Base-by-base conservation (phyloP, 495 filamentous ascomycete species). In the Usnea hakonensis region DNA sequence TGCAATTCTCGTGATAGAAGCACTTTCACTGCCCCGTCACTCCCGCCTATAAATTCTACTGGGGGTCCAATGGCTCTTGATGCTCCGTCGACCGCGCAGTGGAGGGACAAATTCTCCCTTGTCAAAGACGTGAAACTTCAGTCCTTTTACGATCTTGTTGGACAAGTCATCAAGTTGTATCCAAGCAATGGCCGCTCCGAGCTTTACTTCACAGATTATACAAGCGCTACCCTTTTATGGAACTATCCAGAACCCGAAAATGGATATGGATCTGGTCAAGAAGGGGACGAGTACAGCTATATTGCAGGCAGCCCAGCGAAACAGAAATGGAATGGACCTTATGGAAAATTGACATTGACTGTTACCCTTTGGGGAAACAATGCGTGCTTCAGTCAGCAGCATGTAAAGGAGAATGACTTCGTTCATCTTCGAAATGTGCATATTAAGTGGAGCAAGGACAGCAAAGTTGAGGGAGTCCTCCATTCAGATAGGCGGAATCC, bases 181-280 rank as follows among this genome's bases (percentile, higher is more conserved):
- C 79, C 74, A 38, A 74, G 72, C 54, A 70, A 73, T 36, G 72
- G 70, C 33, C 81, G 71, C 58, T 70, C 81, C 23, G 83, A 87
- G 2, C 48, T 98, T 0, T 91, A 92, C 72, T 70, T 96, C 21
- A 91, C 90, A 0, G 94, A 98, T 71, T 98, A 95, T 72, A 95
- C 92, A 11, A 70, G 79, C 30, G 88, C 95, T 63, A 66, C 72
- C 0, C 60, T 67, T 36, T 82, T 97, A 26, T 83, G 78, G 50
- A 73, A 85, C 37, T 84, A 86, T 55, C 76, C 74, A 26, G 74
- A 77, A 19, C 74, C 70, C 23, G 65, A 69, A 14, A 69, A 72
- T 32, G 65, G 72, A 38, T 68, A 74, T 57, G 69, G 67, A n/a
- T 46, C 58, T 11, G 76, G 71, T 7, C 68, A 65, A 23, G 76